Evolutionary conservation across 345 rosid genomes (phyloP).

Genomic region (Mercurialis annua): DNA sequence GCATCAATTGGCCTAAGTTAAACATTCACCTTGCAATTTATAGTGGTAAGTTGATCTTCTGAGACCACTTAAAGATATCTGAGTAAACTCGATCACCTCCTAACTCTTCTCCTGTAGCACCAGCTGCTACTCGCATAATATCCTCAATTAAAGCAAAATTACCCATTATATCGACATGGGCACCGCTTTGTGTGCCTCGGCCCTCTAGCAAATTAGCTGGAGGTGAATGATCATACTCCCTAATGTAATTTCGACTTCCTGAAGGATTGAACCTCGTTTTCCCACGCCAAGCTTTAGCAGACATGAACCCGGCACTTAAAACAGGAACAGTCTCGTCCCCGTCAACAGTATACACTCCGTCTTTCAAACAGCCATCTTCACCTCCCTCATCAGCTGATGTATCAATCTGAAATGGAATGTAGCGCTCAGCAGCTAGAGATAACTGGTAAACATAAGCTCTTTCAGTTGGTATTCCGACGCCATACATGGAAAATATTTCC

Average conservation of each 20-base stretch:
- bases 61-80: constrained; percentile 78
- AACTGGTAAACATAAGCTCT: constrained; percentile 76
- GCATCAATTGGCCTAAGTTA: neutral
- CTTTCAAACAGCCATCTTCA: constrained; percentile 67
- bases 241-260: constrained; percentile 57
- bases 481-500: constrained; percentile 88
- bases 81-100: constrained; percentile 87
- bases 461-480: constrained; percentile 94
- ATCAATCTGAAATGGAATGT: constrained; percentile 86
- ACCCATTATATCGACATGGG: constrained; percentile 96
- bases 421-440: constrained; percentile 64
- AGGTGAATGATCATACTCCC: constrained; percentile 86
- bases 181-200: constrained; percentile 86
- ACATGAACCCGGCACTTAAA: constrained; percentile 87
- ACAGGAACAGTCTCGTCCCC: constrained; percentile 96
- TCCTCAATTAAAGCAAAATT: constrained; percentile 92
- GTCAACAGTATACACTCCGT: constrained; percentile 77
- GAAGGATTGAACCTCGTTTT: constrained; percentile 92
- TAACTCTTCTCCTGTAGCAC: constrained; percentile 72
- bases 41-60: constrained; percentile 61
- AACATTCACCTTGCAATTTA: constrained; percentile 19
- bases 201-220: constrained; percentile 87
- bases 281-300: constrained; percentile 95
- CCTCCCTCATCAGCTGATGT: constrained; percentile 58
- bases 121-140: constrained; percentile 75